A percentile compares a stretch with the other conserved stretches of the same genome.
phyloP scores from a whole-genome alignment of 352 stramenopile species.

The Globisporangium paroecandrum region DNA sequence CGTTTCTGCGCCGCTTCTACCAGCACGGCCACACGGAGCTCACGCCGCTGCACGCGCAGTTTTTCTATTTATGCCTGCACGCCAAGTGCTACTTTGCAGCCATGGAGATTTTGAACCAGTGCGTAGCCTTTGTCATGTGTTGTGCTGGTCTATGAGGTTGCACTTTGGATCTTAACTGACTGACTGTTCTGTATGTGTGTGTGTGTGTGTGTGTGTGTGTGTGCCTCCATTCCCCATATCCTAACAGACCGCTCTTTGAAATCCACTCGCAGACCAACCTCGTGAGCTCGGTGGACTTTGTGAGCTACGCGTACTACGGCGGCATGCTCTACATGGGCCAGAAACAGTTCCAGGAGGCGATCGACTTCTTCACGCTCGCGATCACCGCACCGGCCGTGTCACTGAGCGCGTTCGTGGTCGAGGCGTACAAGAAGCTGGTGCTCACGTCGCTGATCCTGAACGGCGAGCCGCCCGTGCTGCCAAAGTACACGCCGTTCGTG shows the following conservation, averaged over 20 bases:
- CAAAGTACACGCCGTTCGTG: slow-evolving; percentile 80
- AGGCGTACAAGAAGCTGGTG: slow-evolving; percentile 81
- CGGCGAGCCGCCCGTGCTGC: slow-evolving; percentile 50
- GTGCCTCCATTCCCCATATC: not conserved
- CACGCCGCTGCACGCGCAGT: slow-evolving; percentile 64
- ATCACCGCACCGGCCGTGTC: slow-evolving; percentile 68
- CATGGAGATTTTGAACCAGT: slow-evolving; percentile 67
- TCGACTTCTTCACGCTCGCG: slow-evolving; percentile 68
- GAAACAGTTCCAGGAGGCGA: slow-evolving; percentile 73
- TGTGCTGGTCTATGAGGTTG: not conserved
- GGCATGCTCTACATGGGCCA: slow-evolving; percentile 68
- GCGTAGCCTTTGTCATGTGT: slow-evolving; percentile 15
- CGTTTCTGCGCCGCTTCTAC: slow-evolving; percentile 61
- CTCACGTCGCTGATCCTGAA: slow-evolving; percentile 61
- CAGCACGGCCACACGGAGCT: slow-evolving; percentile 49
- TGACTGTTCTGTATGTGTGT: not conserved
- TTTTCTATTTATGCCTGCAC: slow-evolving; percentile 79
- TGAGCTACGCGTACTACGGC: slow-evolving; percentile 84
- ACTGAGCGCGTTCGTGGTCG: slow-evolving; percentile 77
- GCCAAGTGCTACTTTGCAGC: slow-evolving; percentile 78
- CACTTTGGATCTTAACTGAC: not conserved
- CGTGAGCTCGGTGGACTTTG: slow-evolving; percentile 58
- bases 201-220: not conserved
- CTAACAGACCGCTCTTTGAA: slow-evolving; percentile 64
- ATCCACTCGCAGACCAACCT: slow-evolving; percentile 57